These are phyloP conservation scores for Musa beccarii DNA, from an alignment of 176 grass and related monocot genomes.

Conservation along the genomic window DNA sequence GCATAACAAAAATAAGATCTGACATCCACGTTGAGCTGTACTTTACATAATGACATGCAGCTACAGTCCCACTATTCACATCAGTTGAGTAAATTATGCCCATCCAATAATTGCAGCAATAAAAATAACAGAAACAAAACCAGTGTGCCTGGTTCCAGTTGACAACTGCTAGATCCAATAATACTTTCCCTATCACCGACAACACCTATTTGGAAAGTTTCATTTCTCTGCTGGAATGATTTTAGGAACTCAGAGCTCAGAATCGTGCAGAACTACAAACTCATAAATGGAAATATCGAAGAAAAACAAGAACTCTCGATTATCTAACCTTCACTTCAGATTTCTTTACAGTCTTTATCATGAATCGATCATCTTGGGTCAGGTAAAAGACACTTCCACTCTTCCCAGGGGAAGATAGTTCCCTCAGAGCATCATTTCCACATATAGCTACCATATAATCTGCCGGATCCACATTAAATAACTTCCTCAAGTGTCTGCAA, in stretches of 20 bases:
- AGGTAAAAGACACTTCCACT: conserved; percentile 81
- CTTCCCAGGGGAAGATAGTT: conserved; percentile 73
- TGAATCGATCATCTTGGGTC: conserved; percentile 73
- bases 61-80: too few relatives aligned
- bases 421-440: conserved; percentile 52
- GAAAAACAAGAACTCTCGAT: not conserved
- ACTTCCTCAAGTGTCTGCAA: conserved; percentile 61
- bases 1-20: too few relatives aligned
- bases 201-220: not conserved
- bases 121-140: too few relatives aligned
- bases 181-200: not conserved
- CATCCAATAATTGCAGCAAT: too few relatives aligned
- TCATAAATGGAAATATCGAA: not conserved
- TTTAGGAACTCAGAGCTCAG: too few relatives aligned
- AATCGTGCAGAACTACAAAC: not conserved
- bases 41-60: too few relatives aligned
- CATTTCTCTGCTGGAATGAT: too few relatives aligned
- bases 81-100: too few relatives aligned
- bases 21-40: too few relatives aligned
- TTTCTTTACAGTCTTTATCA: conserved; percentile 81
- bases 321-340: conserved; percentile 63
- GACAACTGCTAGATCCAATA: too few relatives aligned
- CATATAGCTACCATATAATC: conserved; percentile 94
- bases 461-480: conserved; percentile 69
- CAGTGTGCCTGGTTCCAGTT: too few relatives aligned